Evolutionary conservation across 1,139 yeast genomes (phyloP), one percentile per base, ranked within the genome.

Genomic region (Kurtzmaniella natalensis): DNA sequence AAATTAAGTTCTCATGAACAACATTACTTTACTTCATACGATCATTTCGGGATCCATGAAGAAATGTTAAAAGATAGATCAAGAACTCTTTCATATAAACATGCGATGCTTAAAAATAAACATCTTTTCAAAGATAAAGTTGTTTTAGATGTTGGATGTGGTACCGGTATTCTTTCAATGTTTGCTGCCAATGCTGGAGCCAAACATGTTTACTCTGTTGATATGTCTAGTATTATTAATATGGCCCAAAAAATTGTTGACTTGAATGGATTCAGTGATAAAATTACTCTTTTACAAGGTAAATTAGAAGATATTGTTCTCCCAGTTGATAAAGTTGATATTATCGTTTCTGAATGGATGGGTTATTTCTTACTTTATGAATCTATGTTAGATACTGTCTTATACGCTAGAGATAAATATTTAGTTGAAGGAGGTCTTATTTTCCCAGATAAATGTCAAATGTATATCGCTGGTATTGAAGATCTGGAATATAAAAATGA

Each of bases 131-230:
- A 88, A 59, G 96, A 78, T 61, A 94, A 92, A 69, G 67, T 88
- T 41, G 99, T 94, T n/a, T 71, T 94, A 42, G 99, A 94, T 64
- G 98, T 94, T 42, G 98, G 98, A 31, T 92, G 97, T 62, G 98
- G 98, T 48, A 92, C 97, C 9, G 98, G 98, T 47, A 87, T 92
- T 49, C 69, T 92, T 46, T 88, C 96, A 17, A 86, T 92, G 96
- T 92, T 92, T 70, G 97, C 97, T n/a, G 95, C 89, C 33, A 82
- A 83, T 54, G 94, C 96, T 15, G 98, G 97, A 45, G 97, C 97
- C 44, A 87, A 87, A 59, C 96, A 88, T 55, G 97, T 92, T 37
- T 83, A 88, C 59, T 94, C 95, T 30, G 96, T 89, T 34, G 99
- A 94, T 64, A 89, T 89, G 95, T 87, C 96, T 25, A 85, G 86